phyloP scores from a whole-genome alignment of 352 stramenopile genomes.

The Blastocystis sp. region DNA sequence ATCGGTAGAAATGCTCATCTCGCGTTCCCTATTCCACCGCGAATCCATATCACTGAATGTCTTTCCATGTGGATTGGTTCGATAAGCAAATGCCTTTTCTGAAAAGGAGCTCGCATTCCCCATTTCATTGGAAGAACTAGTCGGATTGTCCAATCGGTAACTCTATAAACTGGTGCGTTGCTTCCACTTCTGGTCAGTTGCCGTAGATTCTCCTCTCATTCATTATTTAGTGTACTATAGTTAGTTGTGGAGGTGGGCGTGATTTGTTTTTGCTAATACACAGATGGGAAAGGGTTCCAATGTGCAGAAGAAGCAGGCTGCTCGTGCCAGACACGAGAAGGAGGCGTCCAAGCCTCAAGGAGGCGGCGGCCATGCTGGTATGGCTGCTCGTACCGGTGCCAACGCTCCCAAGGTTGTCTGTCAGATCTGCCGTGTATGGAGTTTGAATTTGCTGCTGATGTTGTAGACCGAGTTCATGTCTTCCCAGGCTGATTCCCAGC shows the following conservation, averaged over 20 bases:
- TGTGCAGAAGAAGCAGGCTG: conserved; percentile 56
- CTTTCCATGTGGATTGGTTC: too few relatives aligned
- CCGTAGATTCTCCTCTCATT: too few relatives aligned
- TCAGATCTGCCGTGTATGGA: conserved; percentile 26
- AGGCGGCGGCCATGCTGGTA: conserved; percentile 51
- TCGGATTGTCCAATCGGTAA: too few relatives aligned
- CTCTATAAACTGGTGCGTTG: too few relatives aligned
- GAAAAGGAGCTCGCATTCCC: too few relatives aligned
- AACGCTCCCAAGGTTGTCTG: conserved; percentile 50
- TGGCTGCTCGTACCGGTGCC: conserved; percentile 37
- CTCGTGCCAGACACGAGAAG: conserved; percentile 54
- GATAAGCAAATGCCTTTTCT: too few relatives aligned
- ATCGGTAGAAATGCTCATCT: too few relatives aligned
- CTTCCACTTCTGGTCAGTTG: too few relatives aligned
- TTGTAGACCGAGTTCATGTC: conserved; percentile 46
- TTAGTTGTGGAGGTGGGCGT: background rate
- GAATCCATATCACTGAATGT: too few relatives aligned
- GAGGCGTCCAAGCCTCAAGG: conserved; percentile 43
- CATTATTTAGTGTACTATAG: background rate
- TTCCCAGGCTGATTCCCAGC: conserved; percentile 27
- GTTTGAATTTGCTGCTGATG: background rate
- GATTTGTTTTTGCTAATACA: background rate
- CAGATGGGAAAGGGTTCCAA: conserved; percentile 57
- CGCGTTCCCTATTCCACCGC: too few relatives aligned
- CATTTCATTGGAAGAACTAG: too few relatives aligned